Conservation (phyloP, 73 alveolate genomes). For the Tetrahymena thermophila region DNA sequence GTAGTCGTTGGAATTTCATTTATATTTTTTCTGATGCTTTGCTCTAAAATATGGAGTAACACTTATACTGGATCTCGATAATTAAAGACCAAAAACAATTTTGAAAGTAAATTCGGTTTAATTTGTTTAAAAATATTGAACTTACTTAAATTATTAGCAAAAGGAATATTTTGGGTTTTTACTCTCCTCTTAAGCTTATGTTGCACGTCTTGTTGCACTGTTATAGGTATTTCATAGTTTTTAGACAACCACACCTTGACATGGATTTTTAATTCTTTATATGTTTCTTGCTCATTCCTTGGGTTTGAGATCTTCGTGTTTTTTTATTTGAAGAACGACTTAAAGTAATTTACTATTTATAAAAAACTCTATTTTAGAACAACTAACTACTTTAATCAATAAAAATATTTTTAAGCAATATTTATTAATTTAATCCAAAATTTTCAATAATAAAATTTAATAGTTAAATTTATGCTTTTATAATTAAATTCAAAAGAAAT, state of each 20-base stretch:
- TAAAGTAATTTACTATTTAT: background rate
- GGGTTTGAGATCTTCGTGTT: background rate
- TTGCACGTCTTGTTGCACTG: background rate
- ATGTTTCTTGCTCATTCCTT: background rate
- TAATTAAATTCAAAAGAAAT: too few species aligned
- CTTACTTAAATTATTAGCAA: background rate
- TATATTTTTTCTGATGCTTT: background rate
- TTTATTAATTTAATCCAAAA: too few species aligned
- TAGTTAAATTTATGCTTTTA: too few species aligned
- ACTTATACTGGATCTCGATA: background rate
- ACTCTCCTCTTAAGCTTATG: background rate
- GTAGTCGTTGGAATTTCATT: background rate
- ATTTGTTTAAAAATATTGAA: background rate
- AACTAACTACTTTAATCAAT: too few species aligned
- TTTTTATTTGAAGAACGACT: background rate
- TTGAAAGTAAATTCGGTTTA: background rate
- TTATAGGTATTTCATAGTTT: background rate
- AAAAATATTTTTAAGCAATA: too few species aligned
- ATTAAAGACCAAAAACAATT: background rate
- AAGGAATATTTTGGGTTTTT: background rate
- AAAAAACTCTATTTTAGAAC: too few species aligned
- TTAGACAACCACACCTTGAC: background rate
- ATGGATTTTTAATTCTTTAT: background rate
- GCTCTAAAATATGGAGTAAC: background rate
- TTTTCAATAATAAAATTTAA: too few species aligned